phyloP scores from a whole-genome alignment of 805 yeast species.

The Candida montana region DNA sequence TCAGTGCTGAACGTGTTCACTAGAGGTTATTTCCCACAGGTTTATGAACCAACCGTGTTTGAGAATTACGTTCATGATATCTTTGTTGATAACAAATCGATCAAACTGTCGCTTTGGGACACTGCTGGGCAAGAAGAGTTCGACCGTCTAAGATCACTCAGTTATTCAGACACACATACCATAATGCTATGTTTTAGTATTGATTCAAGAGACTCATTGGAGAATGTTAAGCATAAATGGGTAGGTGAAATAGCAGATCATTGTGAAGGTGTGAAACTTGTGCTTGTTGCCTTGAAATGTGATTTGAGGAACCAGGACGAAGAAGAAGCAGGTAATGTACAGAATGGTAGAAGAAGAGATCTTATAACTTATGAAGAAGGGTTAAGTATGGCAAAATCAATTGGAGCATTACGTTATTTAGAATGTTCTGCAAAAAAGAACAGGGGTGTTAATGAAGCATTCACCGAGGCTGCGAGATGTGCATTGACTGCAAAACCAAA shows the following conservation, averaged over 20 bases:
- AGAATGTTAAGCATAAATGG: constrained; percentile 94
- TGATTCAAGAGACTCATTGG: constrained; percentile 90
- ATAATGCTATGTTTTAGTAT: constrained; percentile 94
- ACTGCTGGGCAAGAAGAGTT: constrained; percentile 99
- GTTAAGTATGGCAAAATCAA: constrained; percentile 81
- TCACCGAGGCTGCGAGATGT: constrained; percentile 97
- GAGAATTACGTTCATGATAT: constrained; percentile 97
- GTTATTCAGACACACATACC: constrained; percentile 94
- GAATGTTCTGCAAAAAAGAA: constrained; percentile 97
- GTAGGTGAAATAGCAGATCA: constrained; percentile 95
- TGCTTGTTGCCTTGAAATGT: constrained; percentile 90
- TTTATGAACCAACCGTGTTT: constrained; percentile 96
- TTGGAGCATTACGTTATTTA: constrained; percentile 90
- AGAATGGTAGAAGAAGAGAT: constrained; percentile 29
- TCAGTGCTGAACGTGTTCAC: constrained; percentile 93
- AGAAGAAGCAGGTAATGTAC: constrained; percentile 33
- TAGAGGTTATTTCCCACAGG: constrained; percentile 96
- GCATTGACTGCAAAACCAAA: constrained; percentile 86
- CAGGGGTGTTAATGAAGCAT: constrained; percentile 98
- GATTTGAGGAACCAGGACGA: constrained; percentile 76
- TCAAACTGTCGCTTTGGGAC: constrained; percentile 93
- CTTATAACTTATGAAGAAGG: constrained; percentile 91
- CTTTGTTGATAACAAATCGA: constrained; percentile 88
- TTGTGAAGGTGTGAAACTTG: constrained; percentile 93
- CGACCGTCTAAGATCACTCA: constrained; percentile 85